Base-by-base conservation (phyloP, 1,139 yeast genomes). In the Saccharomyces hybrid region DNA sequence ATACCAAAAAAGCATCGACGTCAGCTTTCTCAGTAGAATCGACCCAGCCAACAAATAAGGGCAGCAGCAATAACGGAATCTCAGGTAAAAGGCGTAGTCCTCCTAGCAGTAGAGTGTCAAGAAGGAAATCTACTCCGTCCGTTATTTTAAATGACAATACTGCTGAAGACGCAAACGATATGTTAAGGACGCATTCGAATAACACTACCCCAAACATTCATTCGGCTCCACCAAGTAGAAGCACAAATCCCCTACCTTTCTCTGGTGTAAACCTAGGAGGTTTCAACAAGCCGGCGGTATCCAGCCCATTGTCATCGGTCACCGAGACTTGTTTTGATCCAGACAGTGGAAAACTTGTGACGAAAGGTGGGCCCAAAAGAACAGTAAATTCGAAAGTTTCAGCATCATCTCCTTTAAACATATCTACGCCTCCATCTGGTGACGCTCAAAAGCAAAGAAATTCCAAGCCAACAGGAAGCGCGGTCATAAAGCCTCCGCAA, bases 221-320 rank as follows among this genome's bases (percentile, higher is more conserved):
- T n/a, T 16, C 52, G n/a, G 48, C 42, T 25, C 19, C 31, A 23
- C 42, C 27, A 3, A 41, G 26, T 13, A 47, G 29, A 7, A 23
- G 13, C 5, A 31, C 31, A 3, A 44, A 28, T 19, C 23, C 48
- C 7, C 14, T 44, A 8, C 46, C 52, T 23, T 50, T 50, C 16
- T 42, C 46, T 29, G 25, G 14, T 31, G 19, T 50, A 44, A 50
- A 47, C 6, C n/a, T 51, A 29, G 47, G 38, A 14, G 26, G 44
- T 26, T 41, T 19, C 14, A 54, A 53, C 41, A 58, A 57, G 29
- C 55, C 55, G 3, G 50, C 54, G 7, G n/a, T 52, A 26, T 57
- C 59, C 31, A 58, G 63, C 38, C 55, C 60, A 5, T 54, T 54
- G 31, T 54, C 59, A 13, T 59, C 60, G 26, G 59, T 59, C 13